phyloP scores from a whole-genome alignment of 2,329 filamentous ascomycete species.

The Malbranchea cinnamomea region DNA sequence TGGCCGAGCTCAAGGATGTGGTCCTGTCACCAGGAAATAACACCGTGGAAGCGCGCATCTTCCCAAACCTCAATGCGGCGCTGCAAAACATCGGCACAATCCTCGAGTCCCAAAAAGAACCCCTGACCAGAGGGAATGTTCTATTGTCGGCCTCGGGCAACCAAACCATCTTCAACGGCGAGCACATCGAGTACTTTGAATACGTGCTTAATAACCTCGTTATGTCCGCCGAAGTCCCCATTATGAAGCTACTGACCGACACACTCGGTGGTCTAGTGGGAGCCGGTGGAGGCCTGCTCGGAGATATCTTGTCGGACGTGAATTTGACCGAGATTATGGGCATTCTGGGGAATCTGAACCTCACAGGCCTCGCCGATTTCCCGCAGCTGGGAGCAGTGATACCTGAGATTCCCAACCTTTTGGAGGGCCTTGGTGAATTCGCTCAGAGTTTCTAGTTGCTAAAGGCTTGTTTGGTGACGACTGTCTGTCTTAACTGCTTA shows the following conservation, averaged over 20 bases:
- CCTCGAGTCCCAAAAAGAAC: slow-evolving; percentile 22
- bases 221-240: slow-evolving; percentile 22
- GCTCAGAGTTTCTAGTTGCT: too few species aligned
- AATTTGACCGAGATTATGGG: too few species aligned
- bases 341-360: too few species aligned
- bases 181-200: slow-evolving; percentile 33
- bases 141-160: slow-evolving; percentile 30
- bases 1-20: slow-evolving; percentile 26
- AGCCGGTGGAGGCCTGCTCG: neutral
- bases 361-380: too few species aligned
- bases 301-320: too few species aligned
- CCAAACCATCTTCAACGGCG: slow-evolving; percentile 26
- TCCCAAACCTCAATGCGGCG: slow-evolving; percentile 28
- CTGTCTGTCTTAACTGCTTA: too few species aligned
- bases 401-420: too few species aligned
- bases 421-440: too few species aligned
- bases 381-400: too few species aligned
- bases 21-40: slow-evolving; percentile 31
- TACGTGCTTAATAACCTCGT: slow-evolving; percentile 27
- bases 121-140: slow-evolving; percentile 28
- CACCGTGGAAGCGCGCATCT: slow-evolving; percentile 25
- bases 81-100: slow-evolving; percentile 29
- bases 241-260: slow-evolving; percentile 26
- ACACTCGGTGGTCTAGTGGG: neutral
- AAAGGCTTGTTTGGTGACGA: too few species aligned